Evolutionary conservation across 495 filamentous ascomycete genomes (phyloP).

Genomic region (Hyaloscypha variabilis): DNA sequence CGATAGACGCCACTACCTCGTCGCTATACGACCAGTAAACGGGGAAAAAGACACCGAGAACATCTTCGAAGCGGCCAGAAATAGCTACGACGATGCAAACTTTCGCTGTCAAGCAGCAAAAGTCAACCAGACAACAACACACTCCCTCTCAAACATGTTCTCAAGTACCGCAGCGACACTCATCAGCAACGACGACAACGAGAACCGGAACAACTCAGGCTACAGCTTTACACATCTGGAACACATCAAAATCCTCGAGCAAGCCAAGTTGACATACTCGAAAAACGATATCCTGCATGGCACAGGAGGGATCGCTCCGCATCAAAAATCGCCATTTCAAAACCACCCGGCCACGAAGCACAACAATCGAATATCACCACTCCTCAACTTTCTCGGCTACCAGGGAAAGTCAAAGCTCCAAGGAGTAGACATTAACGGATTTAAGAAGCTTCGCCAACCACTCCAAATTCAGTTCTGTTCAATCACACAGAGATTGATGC

Average conservation of each 20-base stretch:
- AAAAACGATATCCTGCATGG: too few species aligned
- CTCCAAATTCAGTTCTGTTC: slow-evolving; percentile 9
- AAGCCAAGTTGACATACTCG: too few species aligned
- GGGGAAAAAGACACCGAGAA: not conserved
- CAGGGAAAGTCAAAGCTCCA: not conserved
- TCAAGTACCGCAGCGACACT: too few species aligned
- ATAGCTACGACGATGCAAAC: not conserved
- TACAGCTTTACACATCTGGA: too few species aligned
- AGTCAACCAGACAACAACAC: not conserved
- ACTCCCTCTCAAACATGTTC: too few species aligned
- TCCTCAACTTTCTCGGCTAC: not conserved
- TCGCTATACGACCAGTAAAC: not conserved
- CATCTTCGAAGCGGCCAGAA: not conserved
- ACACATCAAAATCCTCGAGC: too few species aligned
- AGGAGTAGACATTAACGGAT: not conserved
- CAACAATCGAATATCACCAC: not conserved
- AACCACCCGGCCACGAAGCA: not conserved
- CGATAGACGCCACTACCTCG: not conserved
- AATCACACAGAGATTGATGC: slow-evolving; percentile 10
- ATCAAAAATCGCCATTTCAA: not conserved
- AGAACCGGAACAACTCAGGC: too few species aligned
- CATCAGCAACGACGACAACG: too few species aligned
- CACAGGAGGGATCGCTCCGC: not conserved
- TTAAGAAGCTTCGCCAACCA: not conserved
- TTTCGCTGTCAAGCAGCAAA: not conserved